These are phyloP conservation scores for Diutina ranongensis DNA, from an alignment of 1,139 yeast genomes.

Conservation along the genomic window DNA sequence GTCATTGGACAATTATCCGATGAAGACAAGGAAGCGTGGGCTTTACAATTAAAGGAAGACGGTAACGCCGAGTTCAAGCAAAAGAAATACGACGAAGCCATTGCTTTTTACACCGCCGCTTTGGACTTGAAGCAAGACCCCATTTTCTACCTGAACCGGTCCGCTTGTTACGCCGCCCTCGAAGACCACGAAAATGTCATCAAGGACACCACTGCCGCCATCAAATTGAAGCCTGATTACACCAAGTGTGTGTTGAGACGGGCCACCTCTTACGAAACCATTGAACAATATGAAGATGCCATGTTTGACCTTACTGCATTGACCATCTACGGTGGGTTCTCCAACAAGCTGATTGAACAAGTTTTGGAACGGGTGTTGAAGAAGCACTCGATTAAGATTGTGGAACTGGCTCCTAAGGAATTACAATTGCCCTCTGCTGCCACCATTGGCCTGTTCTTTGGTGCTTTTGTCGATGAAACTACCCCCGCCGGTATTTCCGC, in stretches of 20 bases:
- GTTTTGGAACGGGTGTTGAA: constrained; percentile 81
- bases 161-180: constrained; percentile 87
- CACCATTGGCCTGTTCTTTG: constrained; percentile 76
- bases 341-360: constrained; percentile 66
- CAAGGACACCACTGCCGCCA: constrained; percentile 78
- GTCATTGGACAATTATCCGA: constrained; percentile 34
- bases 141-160: constrained; percentile 83
- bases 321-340: constrained; percentile 67
- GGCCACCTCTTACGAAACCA: constrained; percentile 76
- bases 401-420: constrained; percentile 45
- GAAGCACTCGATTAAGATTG: constrained; percentile 59
- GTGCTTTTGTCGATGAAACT: constrained; percentile 46
- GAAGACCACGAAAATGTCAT: constrained; percentile 73
- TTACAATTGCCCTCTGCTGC: constrained; percentile 75
- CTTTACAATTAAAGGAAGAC: constrained; percentile 72
- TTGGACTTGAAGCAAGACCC: constrained; percentile 69
- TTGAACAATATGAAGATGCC: constrained; percentile 73
- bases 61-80: constrained; percentile 75
- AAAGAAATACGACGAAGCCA: constrained; percentile 62
- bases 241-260: constrained; percentile 63
- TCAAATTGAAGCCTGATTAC: constrained; percentile 79
- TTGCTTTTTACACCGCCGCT: constrained; percentile 69
- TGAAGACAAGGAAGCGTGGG: constrained; percentile 55
- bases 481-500: constrained; percentile 40
- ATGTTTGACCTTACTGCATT: constrained; percentile 86